Base-by-base conservation (phyloP, 805 yeast genomes). In the Metschnikowia orientalis region DNA sequence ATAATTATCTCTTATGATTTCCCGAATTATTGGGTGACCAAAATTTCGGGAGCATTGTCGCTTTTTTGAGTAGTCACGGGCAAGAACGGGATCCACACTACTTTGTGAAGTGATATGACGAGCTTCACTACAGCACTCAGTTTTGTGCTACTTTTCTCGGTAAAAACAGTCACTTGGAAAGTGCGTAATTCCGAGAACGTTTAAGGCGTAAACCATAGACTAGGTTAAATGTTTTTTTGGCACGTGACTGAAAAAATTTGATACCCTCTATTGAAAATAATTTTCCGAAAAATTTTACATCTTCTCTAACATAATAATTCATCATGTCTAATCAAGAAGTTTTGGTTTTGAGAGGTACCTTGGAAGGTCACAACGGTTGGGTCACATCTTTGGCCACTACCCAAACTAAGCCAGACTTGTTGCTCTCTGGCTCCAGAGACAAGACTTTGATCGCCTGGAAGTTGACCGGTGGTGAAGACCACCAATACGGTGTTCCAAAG, bases 301-400 rank as follows among this genome's bases (percentile, higher is more conserved):
- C 37, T 34, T 28, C 23, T 25, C 32, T 15, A 26, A 22, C 25
- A 23, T 23, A 31, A 25, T 22, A 33, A 13, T 25, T 26, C 26
- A 58, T 41, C 41, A 82, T 82, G 89, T 75, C 88, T 71, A 77
- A 76, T 61, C 81, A 77, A 72, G 97, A 89, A 85, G 95, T 89
- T 81, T 80, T 90, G 77, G 96, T 90, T 72, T 85, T 92, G 71
- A 89, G 97, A 82, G 99, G 97, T 71, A 86, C 97, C 81, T 83
- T 92, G 69, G 97, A 90, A 77, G 96, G 86, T 46, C 71, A 68
- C 69, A 63, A 61, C 50, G 71, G 71, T 63, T 90, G 97, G 97
- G 98, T 92, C 64, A 92, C 98, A 53, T 79, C 96, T 68, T 79
- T 92, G 61, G 95, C 97, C 73, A 92, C 97, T 75, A 81, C 95